A percentile compares a stretch with the other conserved stretches of the same genome.
Conservation (phyloP, 1,284 basidiomycete species). For the Exobasidium rhododendri region DNA sequence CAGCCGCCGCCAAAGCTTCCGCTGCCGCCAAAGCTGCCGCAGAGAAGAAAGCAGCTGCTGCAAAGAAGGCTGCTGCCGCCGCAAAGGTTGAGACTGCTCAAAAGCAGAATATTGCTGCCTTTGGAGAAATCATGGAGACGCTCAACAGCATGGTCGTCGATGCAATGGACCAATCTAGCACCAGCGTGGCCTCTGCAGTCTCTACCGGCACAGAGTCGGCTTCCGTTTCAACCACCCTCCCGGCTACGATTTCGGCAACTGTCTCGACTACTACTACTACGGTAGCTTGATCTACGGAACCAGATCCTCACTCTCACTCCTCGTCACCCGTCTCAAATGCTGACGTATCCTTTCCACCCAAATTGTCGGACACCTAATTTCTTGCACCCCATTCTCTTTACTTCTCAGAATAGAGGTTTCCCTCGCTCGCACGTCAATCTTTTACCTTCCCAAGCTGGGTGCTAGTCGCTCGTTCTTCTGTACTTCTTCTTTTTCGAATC, state of each 20-base stretch:
- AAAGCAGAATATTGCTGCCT: conserved; percentile 44
- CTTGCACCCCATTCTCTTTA: too few relatives aligned
- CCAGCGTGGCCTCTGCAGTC: too few relatives aligned
- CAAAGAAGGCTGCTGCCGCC: conserved; percentile 15
- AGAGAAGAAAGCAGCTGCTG: conserved; percentile 1
- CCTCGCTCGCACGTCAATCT: background rate
- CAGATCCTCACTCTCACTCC: too few relatives aligned
- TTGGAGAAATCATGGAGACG: conserved; percentile 44
- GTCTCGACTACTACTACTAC: too few relatives aligned
- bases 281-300: too few relatives aligned
- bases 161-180: conserved; percentile 4
- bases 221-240: background rate
- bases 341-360: background rate
- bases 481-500: background rate
- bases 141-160: conserved; percentile 44
- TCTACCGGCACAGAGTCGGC: too few relatives aligned
- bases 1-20: conserved; percentile 19
- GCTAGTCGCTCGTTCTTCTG: background rate
- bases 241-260: background rate
- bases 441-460: background rate
- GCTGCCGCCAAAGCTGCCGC: conserved; percentile 10
- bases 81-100: conserved; percentile 21
- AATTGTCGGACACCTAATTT: too few relatives aligned
- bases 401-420: too few relatives aligned
- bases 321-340: too few relatives aligned